Percentiles rank a stretch among this genome's conserved stretches.
Evolutionary conservation across 2,329 filamentous ascomycete species (phyloP).

Genomic region (Epichloe amarillans): DNA sequence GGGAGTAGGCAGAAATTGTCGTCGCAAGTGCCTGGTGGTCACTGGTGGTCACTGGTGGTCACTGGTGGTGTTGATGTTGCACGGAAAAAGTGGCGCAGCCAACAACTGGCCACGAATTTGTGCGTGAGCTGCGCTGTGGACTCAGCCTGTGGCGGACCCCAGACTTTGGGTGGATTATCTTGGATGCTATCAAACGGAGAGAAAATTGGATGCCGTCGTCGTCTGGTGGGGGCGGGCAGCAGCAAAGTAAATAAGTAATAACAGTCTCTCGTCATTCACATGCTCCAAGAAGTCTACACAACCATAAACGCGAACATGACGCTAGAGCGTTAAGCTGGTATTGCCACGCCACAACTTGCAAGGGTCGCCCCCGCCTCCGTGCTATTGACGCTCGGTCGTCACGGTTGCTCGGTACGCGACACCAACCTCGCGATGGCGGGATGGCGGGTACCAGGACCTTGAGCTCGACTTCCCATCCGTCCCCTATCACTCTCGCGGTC

Average conservation of each 20-base stretch:
- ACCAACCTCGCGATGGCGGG: neutral
- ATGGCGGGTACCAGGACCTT: too few species aligned
- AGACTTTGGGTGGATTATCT: too few species aligned
- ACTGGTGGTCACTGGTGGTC: neutral
- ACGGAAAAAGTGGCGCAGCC: too few species aligned
- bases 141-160: neutral
- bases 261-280: neutral
- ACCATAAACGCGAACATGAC: conserved; percentile 8
- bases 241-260: neutral
- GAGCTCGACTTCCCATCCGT: too few species aligned
- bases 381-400: too few species aligned
- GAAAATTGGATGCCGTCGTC: too few species aligned
- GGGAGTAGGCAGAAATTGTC: neutral
- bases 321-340: conserved; percentile 12
- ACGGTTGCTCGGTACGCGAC: neutral
- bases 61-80: neutral
- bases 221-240: neutral
- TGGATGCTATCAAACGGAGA: too few species aligned
- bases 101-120: too few species aligned
- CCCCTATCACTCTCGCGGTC: too few species aligned
- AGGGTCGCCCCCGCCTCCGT: too few species aligned
- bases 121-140: neutral
- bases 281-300: neutral
- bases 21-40: neutral
- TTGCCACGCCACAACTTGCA: neutral